These are phyloP conservation scores for Saccharomycodes ludwigii DNA, from an alignment of 805 yeast genomes.

Conservation along the genomic window DNA sequence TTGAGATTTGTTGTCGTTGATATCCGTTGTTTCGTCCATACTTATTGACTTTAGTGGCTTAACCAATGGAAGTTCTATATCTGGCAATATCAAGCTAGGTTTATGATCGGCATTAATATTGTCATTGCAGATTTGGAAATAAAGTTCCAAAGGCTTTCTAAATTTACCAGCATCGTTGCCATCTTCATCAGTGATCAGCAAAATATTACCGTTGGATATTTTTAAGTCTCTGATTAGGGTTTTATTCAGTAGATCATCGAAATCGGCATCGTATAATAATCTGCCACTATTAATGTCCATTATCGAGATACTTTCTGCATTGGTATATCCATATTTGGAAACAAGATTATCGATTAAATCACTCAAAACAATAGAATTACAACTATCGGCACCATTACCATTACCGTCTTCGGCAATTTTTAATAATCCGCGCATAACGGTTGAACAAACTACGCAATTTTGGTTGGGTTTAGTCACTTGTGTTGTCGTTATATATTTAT, in stretches of 20 bases:
- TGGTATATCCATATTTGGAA: conserved; percentile 40
- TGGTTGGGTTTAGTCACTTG: conserved; percentile 49
- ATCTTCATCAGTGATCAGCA: conserved; percentile 72
- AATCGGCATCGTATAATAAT: conserved; percentile 74
- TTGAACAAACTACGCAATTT: conserved; percentile 56
- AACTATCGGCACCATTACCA: too few species aligned
- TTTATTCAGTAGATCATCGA: conserved; percentile 58
- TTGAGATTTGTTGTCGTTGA: conserved; percentile 5
- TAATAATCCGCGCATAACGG: conserved; percentile 38
- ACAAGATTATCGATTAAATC: conserved; percentile 41
- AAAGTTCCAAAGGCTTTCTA: conserved; percentile 51
- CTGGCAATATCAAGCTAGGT: conserved; percentile 20
- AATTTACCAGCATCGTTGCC: conserved; percentile 29
- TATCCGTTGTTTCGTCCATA: conserved; percentile 6
- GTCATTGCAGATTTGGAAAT: conserved; percentile 24
- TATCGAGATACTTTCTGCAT: conserved; percentile 21
- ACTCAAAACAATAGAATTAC: conserved; percentile 27
- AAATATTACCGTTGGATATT: conserved; percentile 43
- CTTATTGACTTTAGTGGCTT: conserved; percentile 4
- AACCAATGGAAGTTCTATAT: conserved; percentile 19
- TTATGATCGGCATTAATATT: conserved; percentile 3
- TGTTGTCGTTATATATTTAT: conserved; percentile 56
- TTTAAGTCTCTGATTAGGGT: conserved; percentile 42
- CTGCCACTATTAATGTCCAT: conserved; percentile 28
- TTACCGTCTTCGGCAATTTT: conserved; percentile 20